Percentiles rank a stretch among this genome's conserved stretches.
phyloP scores from a whole-genome alignment of 1,139 yeast species.

The Taphrina deformans region DNA sequence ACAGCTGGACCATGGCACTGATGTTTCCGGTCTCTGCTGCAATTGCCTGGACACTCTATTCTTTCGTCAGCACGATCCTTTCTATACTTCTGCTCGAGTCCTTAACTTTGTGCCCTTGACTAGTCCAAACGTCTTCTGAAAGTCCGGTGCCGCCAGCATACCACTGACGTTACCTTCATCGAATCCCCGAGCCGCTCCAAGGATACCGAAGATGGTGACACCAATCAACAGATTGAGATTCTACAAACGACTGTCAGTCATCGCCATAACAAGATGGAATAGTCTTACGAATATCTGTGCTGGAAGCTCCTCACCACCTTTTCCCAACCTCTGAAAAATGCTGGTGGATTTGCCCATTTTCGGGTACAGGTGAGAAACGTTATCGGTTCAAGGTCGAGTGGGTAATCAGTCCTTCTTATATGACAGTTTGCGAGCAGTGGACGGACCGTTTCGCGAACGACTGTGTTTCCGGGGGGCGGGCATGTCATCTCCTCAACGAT shows the following conservation, averaged over 20 bases:
- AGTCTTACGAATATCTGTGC: background rate
- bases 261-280: background rate
- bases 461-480: too few species aligned
- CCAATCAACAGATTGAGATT: conserved; percentile 24
- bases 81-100: background rate
- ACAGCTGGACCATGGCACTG: conserved; percentile 59
- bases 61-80: background rate
- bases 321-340: conserved; percentile 6
- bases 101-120: conserved; percentile 16
- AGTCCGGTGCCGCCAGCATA: conserved; percentile 50
- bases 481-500: background rate
- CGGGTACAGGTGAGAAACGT: background rate
- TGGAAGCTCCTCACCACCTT: conserved; percentile 1
- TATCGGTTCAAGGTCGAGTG: background rate
- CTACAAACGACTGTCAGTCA: background rate
- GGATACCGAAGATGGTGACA: conserved; percentile 57
- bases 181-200: conserved; percentile 62
- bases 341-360: background rate
- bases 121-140: conserved; percentile 51
- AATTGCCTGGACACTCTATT: conserved; percentile 1
- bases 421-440: background rate
- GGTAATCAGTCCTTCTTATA: background rate
- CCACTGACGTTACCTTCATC: conserved; percentile 62
- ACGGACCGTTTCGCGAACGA: background rate
- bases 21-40: conserved; percentile 32